Conservation (phyloP, 257 asterid genomes). For the Hygrophila difformis region DNA sequence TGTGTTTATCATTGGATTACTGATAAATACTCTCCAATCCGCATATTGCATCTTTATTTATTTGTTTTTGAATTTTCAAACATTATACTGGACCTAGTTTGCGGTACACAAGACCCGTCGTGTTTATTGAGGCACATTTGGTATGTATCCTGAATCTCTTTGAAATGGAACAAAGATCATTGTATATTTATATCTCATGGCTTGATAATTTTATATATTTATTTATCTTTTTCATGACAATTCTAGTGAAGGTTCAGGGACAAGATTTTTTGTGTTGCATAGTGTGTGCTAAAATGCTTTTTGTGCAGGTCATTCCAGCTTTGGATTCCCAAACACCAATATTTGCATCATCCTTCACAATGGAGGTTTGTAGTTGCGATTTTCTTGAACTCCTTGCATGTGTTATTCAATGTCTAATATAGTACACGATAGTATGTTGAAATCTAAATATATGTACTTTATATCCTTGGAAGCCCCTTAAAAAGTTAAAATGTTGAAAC, state of each 20-base stretch:
- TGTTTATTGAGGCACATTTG: too few relatives aligned
- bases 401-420: neutral
- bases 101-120: too few relatives aligned
- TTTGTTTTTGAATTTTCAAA: too few relatives aligned
- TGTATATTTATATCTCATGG: constrained; percentile 11
- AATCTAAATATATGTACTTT: too few relatives aligned
- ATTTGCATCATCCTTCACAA: constrained; percentile 92
- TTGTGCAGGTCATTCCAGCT: constrained; percentile 89
- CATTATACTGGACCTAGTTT: too few relatives aligned
- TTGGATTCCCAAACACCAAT: constrained; percentile 86
- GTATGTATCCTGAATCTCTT: too few relatives aligned
- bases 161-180: neutral
- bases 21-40: too few relatives aligned
- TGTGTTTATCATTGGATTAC: too few relatives aligned
- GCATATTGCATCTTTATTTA: too few relatives aligned
- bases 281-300: constrained; percentile 6
- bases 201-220: constrained; percentile 4
- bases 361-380: constrained; percentile 65
- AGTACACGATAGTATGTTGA: too few relatives aligned
- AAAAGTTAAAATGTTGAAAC: constrained; percentile 9
- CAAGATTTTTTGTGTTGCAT: neutral
- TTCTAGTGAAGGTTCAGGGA: constrained; percentile 4
- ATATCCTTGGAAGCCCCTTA: constrained; percentile 13
- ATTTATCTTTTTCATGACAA: constrained; percentile 2
- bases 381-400: neutral